Percentiles rank a stretch among this genome's conserved stretches.
These are phyloP conservation scores for Ceratobasidium sp. DNA, from an alignment of 1,284 basidiomycete species.

Conservation along the genomic window DNA sequence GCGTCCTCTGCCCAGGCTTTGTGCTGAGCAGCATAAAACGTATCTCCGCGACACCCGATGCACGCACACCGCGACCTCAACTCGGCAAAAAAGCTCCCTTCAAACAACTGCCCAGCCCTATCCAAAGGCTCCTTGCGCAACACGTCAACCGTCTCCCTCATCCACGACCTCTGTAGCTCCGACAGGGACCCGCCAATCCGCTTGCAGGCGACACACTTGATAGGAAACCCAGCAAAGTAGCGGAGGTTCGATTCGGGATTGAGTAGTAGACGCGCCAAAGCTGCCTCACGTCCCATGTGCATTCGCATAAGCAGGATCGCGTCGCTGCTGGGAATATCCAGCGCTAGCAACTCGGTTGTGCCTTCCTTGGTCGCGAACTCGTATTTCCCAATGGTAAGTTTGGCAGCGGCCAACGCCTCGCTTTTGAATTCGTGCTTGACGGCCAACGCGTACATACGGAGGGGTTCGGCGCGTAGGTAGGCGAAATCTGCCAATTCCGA, in stretches of 20 bases:
- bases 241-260: constrained; percentile 29
- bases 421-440: constrained; percentile 31
- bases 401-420: constrained; percentile 26
- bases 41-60: constrained; percentile 8
- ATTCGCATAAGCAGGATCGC: constrained; percentile 38
- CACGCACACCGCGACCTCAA: constrained; percentile 26
- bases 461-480: constrained; percentile 33
- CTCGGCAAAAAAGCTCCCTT: constrained; percentile 6
- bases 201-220: constrained; percentile 25
- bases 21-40: constrained; percentile 1
- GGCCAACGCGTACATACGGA: constrained; percentile 37
- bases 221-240: constrained; percentile 35
- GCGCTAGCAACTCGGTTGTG: background rate
- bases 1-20: constrained; percentile 15
- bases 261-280: constrained; percentile 14
- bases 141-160: constrained; percentile 26
- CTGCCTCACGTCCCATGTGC: constrained; percentile 41
- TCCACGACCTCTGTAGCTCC: constrained; percentile 31
- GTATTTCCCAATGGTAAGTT: constrained; percentile 44
- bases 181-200: constrained; percentile 10
- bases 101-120: constrained; percentile 19
- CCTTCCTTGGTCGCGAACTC: constrained; percentile 24
- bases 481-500: constrained; percentile 27
- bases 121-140: constrained; percentile 35
- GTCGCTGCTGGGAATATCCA: constrained; percentile 22